Evolutionary conservation across 129 eudicot species (phyloP).

Genomic region (Escallonia herrerae): DNA sequence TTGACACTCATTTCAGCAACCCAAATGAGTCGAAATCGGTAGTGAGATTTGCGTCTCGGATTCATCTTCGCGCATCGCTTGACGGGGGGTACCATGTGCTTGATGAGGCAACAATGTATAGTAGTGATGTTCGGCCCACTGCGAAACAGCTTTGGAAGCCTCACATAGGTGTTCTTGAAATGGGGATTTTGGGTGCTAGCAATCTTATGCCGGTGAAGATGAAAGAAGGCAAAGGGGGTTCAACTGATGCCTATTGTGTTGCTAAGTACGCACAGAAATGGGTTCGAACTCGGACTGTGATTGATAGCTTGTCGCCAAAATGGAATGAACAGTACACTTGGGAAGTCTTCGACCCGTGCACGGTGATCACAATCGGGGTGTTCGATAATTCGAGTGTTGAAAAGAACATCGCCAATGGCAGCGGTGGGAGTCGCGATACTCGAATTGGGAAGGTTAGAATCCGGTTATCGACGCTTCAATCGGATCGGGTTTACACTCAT

Average conservation of each 20-base stretch:
- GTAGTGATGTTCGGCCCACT: constrained; percentile 91
- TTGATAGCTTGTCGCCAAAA: constrained; percentile 69
- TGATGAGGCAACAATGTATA: constrained; percentile 91
- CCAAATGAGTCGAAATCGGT: constrained; percentile 44
- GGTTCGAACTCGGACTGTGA: constrained; percentile 88
- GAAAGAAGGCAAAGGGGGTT: constrained; percentile 85
- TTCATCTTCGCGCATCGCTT: constrained; percentile 67
- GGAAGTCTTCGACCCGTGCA: constrained; percentile 98
- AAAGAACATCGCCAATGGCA: constrained; percentile 37
- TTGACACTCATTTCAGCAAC: constrained; percentile 42
- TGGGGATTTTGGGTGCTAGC: constrained; percentile 87
- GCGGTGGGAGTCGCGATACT: constrained; percentile 42
- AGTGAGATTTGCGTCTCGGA: constrained; percentile 68
- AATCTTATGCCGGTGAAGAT: constrained; percentile 90
- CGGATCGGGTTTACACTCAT: constrained; percentile 84
- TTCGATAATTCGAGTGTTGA: constrained; percentile 79
- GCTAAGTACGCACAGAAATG: constrained; percentile 94
- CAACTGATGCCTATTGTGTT: constrained; percentile 81
- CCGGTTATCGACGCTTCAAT: constrained; percentile 73
- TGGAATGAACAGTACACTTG: constrained; percentile 99
- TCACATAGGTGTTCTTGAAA: constrained; percentile 82
- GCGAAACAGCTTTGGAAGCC: constrained; percentile 97
- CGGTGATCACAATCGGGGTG: constrained; percentile 85
- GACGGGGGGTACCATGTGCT: constrained; percentile 98
- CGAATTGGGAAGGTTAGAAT: constrained; percentile 86